Evolutionary conservation across 2,329 filamentous ascomycete species (phyloP), one percentile per base, ranked within the genome.

Genomic region (Exophiala sp.): DNA sequence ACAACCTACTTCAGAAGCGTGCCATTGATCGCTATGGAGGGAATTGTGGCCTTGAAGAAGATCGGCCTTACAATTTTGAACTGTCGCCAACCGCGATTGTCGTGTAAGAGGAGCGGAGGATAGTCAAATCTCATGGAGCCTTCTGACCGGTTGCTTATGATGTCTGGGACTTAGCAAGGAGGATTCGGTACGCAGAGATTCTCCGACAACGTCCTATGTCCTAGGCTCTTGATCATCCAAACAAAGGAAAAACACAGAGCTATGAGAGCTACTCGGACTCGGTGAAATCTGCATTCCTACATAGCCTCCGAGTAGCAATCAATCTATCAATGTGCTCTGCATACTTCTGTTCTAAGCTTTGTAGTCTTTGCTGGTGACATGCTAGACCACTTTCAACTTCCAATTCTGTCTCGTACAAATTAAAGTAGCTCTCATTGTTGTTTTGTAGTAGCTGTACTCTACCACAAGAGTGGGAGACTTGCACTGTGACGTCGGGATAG

Each of bases 21-120:
- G 53, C 49, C 32, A 45, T 46, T 39, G 48, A 49, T 52, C 46
- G 52, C 45, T 42, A 52, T 55, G 52, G 46, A 43, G 38, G 46
- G 14, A 34, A 7, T 43, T 16, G 34, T 42, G 44, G 48, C 16
- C 16, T 22, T 13, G 46, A 53, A 53, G 52, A 52, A 24, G n/a
- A 54, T 55, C 52, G 58, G 58, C 58, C 57, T 56, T 59, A 56
- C 52, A 43, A 45, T 38, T 34, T 46, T 21, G 19, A 38, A 37
- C 21, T 35, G 22, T 38, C 51, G 50, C 43, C 18, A 37, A 34
- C 24, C 34, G 38, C 34, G 45, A 30, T 43, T 23, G 45, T 43
- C 39, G 45, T 50, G 47, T 58, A 57, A 54, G 58, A 61, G 58
- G 58, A 59, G 57, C 52, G 52, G 53, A 55, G 45, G 47, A 57